Evolutionary conservation across 139 green algal species (phyloP).

Genomic region (Asterochloris erici): DNA sequence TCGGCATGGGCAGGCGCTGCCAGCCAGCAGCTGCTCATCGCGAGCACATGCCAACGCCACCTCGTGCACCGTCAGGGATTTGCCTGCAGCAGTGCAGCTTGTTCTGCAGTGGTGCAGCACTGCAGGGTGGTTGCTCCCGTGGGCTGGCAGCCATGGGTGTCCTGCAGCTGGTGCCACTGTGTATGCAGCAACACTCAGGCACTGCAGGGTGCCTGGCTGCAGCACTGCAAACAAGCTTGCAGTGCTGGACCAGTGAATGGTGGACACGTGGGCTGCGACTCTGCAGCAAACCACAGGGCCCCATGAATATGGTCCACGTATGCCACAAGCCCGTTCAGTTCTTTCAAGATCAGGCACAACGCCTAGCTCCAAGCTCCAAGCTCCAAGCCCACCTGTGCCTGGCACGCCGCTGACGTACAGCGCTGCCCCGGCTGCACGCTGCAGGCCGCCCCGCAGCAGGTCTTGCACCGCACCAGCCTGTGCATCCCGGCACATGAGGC

Average conservation of each 20-base stretch:
- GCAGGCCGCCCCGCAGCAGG: constrained; percentile 25
- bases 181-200: not conserved
- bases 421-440: constrained; percentile 20
- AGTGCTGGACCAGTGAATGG: not conserved
- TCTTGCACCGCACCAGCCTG: constrained; percentile 28
- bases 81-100: constrained; percentile 22
- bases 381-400: constrained; percentile 35
- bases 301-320: not conserved
- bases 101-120: not conserved
- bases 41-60: constrained; percentile 24
- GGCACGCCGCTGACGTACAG: constrained; percentile 47
- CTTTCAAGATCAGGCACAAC: not conserved
- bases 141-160: not conserved
- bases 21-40: not conserved
- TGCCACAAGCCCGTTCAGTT: not conserved
- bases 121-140: not conserved
- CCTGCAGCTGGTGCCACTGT: not conserved
- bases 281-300: no score
- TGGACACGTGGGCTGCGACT: not conserved
- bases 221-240: not conserved
- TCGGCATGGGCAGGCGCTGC: not conserved
- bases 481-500: constrained; percentile 1
- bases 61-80: constrained; percentile 43
- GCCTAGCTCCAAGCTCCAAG: not conserved
- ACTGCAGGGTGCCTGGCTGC: not conserved